Conservation (phyloP, 2,329 filamentous ascomycete species). For the Aspergillus bombycis region DNA sequence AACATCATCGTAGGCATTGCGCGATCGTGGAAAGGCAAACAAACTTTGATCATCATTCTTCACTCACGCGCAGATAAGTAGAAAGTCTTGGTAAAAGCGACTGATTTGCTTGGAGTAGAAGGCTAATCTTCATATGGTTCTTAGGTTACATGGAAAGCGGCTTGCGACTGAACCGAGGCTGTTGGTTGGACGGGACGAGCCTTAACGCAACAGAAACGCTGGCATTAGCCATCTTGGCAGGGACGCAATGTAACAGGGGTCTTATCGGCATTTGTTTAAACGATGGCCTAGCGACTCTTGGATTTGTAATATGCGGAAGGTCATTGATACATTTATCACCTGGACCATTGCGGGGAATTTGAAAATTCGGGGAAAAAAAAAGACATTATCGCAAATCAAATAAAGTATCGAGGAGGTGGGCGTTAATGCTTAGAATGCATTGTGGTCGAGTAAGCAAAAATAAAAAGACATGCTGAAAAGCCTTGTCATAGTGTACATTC, state of each 20-base stretch:
- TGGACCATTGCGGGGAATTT: neutral
- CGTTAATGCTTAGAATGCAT: neutral
- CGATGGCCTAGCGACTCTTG: neutral
- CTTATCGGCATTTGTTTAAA: neutral
- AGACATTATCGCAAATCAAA: neutral
- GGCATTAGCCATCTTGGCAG: neutral
- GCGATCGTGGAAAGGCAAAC: neutral
- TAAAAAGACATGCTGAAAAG: neutral
- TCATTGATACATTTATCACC: neutral
- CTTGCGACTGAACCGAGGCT: neutral
- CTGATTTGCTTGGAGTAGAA: neutral
- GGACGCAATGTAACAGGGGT: neutral
- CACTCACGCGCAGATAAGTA: neutral
- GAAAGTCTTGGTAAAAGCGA: neutral
- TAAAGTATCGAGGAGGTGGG: neutral
- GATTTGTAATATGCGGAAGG: neutral
- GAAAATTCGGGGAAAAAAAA: neutral
- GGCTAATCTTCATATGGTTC: neutral
- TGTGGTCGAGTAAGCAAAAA: neutral
- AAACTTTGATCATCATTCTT: neutral
- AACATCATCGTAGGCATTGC: neutral
- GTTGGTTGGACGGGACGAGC: neutral
- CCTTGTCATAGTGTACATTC: neutral
- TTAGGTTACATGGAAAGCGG: conserved; percentile 5
- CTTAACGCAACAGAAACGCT: neutral